Evolutionary conservation across 495 filamentous ascomycete species (phyloP).

Genomic region (Hyphodiscus hymeniophilus): DNA sequence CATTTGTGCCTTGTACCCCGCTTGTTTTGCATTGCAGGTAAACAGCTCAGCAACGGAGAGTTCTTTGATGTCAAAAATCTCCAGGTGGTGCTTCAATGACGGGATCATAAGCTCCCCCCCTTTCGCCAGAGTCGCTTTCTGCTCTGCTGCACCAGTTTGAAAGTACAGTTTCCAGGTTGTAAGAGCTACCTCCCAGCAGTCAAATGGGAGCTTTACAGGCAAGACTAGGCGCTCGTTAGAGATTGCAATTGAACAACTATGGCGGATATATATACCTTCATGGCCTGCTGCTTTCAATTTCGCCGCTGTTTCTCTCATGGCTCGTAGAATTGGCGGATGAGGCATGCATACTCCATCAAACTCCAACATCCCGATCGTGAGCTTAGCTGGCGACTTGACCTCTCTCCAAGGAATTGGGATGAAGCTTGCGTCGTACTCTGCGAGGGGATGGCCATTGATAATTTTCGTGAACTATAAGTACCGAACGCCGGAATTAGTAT

Average conservation of each 20-base stretch:
- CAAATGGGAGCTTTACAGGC: background rate
- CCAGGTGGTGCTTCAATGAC: background rate
- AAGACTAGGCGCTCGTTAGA: background rate
- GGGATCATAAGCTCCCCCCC: slow-evolving; percentile 39
- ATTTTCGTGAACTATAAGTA: slow-evolving; percentile 36
- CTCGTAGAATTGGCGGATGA: slow-evolving; percentile 35
- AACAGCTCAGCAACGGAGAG: slow-evolving; percentile 11
- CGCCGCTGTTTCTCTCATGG: slow-evolving; percentile 39
- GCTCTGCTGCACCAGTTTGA: slow-evolving; percentile 33
- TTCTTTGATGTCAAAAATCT: background rate
- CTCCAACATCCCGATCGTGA: slow-evolving; percentile 44
- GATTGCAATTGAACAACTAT: background rate
- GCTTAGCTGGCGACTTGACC: slow-evolving; percentile 18
- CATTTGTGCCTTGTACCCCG: slow-evolving; percentile 30
- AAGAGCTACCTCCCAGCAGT: background rate
- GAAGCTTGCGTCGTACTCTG: slow-evolving; percentile 46
- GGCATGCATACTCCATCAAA: slow-evolving; percentile 49
- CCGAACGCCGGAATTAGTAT: background rate
- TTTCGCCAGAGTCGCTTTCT: slow-evolving; percentile 33
- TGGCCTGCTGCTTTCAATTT: slow-evolving; percentile 45
- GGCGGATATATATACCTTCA: slow-evolving; percentile 12
- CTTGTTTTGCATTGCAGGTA: slow-evolving; percentile 1
- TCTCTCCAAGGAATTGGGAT: slow-evolving; percentile 51
- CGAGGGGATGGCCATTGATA: slow-evolving; percentile 49
- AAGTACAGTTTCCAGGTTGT: slow-evolving; percentile 29